Conservation (phyloP, 2,329 filamentous ascomycete species). For the Pseudodiploospora longispora region DNA sequence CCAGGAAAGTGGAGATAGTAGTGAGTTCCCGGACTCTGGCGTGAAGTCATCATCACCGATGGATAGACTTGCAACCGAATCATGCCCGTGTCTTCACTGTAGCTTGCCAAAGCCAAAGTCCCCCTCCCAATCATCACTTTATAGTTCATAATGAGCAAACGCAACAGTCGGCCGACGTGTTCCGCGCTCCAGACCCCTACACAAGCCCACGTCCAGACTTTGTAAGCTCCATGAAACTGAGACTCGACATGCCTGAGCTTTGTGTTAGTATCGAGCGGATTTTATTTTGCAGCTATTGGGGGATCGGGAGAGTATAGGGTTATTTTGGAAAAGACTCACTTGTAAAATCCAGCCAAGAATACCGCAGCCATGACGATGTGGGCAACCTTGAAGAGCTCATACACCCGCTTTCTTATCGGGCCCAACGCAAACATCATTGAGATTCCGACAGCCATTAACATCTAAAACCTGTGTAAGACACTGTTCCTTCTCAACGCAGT, state of each 20-base stretch:
- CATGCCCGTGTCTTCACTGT: conserved; percentile 25
- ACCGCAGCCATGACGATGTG: conserved; percentile 40
- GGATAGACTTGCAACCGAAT: conserved; percentile 26
- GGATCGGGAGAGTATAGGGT: neutral
- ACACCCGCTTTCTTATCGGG: conserved; percentile 20
- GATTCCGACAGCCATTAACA: conserved; percentile 7
- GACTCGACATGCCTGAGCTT: conserved; percentile 10
- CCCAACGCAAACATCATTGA: conserved; percentile 3
- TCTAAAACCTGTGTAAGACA: conserved; percentile 1
- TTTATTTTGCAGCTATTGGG: neutral
- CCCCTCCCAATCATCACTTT: conserved; percentile 18
- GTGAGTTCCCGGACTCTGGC: conserved; percentile 28
- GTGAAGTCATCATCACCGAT: conserved; percentile 15
- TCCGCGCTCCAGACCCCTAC: conserved; percentile 37
- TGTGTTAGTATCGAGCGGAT: neutral
- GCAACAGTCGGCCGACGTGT: conserved; percentile 31
- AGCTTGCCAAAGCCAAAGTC: conserved; percentile 23
- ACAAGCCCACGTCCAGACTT: conserved; percentile 28
- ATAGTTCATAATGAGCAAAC: conserved; percentile 27
- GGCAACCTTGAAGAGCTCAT: conserved; percentile 34
- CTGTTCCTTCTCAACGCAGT: neutral
- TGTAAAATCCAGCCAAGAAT: conserved; percentile 36
- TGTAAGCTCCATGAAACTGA: conserved; percentile 11
- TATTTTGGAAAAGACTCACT: conserved; percentile 24
- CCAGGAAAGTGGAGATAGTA: conserved; percentile 31